Evolutionary conservation across 345 rosid genomes (phyloP), one percentile per base, ranked within the genome.

Genomic region (Excoecaria agallocha): DNA sequence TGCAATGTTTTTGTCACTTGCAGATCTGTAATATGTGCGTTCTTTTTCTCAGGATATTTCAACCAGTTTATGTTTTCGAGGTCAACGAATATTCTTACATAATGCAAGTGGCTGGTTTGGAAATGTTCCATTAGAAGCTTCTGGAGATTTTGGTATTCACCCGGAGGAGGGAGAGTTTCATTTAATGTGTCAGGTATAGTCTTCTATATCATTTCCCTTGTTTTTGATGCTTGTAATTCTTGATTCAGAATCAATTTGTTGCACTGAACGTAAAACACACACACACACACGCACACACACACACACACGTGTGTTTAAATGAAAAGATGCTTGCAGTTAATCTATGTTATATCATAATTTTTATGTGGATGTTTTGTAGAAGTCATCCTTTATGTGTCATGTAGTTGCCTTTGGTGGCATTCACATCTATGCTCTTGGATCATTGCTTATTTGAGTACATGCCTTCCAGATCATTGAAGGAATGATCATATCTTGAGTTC

Each of bases 131-230:
- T 84, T 94, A 74, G 98, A 94, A 87, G 97, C 97, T 85, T 94
- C 98, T 76, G 97, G 98, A 83, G 95, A 92, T 86, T 89, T 92
- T 77, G 98, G 98, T 65, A 92, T 94, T 72, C 93, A 94, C 84
- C 98, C 98, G 35, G 95, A 92, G 85, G 98, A 94, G 58, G 98
- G 98, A 74, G 97, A 94, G 87, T 94, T 90, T 83, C 98, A 94
- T 75, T 81, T 94, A 35, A 94, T 94, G 98, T 94, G 98, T 80
- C 98, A 94, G 93, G 98, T 89, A 84, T 74, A 15, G 67, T 74
- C 43, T 65, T 37, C 64, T 59, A n/a, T 66, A 37, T 75, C 16
- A 8, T 22, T 35, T 50, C 8, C 37, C 59, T 73, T 55, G 35
- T 70, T 49, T 51, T 25, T 16, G 11, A 19, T 71, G 67, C 63